Evolutionary conservation across 2,329 filamentous ascomycete genomes (phyloP).

Genomic region (Orbilia blumenaviensis): DNA sequence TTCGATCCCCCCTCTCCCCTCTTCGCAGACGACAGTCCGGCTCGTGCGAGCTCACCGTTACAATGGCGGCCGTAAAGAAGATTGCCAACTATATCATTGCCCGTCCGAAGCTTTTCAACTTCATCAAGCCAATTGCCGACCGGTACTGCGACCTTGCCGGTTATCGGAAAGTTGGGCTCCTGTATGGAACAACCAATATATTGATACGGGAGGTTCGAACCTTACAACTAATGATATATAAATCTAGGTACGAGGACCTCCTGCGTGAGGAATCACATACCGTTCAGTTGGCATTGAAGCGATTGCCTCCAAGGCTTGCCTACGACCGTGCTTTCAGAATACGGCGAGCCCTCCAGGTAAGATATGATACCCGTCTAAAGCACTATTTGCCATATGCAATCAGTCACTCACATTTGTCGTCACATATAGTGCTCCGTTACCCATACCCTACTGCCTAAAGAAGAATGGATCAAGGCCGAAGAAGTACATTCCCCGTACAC

Average conservation of each 20-base stretch:
- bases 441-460: conserved; percentile 71
- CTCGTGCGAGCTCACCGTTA: neutral
- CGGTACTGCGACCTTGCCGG: conserved; percentile 91
- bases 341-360: conserved; percentile 89
- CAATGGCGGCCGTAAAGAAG: conserved; percentile 27
- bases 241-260: conserved; percentile 84
- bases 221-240: neutral
- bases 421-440: conserved; percentile 70
- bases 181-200: conserved; percentile 67
- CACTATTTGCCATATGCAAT: neutral
- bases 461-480: conserved; percentile 74
- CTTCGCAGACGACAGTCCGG: neutral
- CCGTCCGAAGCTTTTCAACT: conserved; percentile 83
- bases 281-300: conserved; percentile 87
- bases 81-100: conserved; percentile 76
- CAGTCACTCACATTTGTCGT: neutral
- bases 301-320: conserved; percentile 85
- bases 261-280: conserved; percentile 90
- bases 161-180: conserved; percentile 91
- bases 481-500: conserved; percentile 70
- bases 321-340: conserved; percentile 99
- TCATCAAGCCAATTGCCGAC: conserved; percentile 81
- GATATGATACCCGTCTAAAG: conserved; percentile 36
- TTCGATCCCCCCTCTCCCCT: neutral
- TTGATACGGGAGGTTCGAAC: neutral